Percentiles rank a stretch among this genome's conserved stretches.
These are phyloP conservation scores for Paecilomyces niveus DNA, from an alignment of 2,329 filamentous ascomycete species.

Conservation along the genomic window DNA sequence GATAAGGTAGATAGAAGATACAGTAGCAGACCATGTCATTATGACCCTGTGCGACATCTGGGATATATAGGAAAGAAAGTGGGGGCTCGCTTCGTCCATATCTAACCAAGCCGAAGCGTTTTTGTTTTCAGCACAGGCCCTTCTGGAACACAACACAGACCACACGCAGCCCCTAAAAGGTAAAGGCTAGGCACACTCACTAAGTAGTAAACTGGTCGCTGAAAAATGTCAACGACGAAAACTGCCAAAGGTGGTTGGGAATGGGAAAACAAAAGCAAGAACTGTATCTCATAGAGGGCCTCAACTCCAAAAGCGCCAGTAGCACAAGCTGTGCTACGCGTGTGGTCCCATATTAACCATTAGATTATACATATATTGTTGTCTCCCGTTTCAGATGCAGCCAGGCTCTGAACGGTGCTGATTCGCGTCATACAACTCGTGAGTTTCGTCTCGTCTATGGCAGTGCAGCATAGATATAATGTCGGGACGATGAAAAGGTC, in stretches of 20 bases:
- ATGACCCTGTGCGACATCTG: background rate
- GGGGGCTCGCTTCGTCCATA: background rate
- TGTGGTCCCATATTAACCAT: conserved; percentile 25
- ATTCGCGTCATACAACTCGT: conserved; percentile 24
- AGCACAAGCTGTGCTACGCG: conserved; percentile 4
- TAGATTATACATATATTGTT: conserved; percentile 24
- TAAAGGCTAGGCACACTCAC: background rate
- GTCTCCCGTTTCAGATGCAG: conserved; percentile 9
- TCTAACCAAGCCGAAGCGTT: background rate
- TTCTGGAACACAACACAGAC: background rate
- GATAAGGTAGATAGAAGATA: background rate
- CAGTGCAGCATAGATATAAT: conserved; percentile 1
- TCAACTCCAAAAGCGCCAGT: conserved; percentile 10
- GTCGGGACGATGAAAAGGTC: background rate
- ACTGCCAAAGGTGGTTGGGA: background rate
- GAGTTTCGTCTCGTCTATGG: conserved; percentile 11
- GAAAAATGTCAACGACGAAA: background rate
- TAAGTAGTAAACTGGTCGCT: background rate
- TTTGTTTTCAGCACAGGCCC: background rate
- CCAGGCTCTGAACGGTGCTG: conserved; percentile 19
- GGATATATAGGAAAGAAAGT: background rate
- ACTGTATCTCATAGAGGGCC: background rate
- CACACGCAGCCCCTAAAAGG: background rate
- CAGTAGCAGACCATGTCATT: background rate
- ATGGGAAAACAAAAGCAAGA: background rate